Evolutionary conservation across 2,329 filamentous ascomycete genomes (phyloP), one percentile per base, ranked within the genome.

Genomic region (Coniochaeta pulveracea): DNA sequence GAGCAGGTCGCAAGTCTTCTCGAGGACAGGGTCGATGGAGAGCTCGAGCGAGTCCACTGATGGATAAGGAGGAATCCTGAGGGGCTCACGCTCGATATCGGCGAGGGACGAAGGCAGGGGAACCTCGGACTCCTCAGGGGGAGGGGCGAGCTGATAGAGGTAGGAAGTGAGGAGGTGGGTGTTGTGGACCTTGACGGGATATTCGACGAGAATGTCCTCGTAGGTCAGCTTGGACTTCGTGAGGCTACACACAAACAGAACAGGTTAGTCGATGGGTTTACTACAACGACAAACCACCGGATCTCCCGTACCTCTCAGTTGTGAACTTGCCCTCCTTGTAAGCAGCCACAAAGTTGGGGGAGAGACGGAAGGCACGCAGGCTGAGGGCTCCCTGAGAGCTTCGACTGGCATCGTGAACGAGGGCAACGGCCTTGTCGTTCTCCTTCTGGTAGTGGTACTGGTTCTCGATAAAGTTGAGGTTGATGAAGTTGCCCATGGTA

Each of bases 261-360:
- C 28, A 34, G 12, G 35, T 34, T 23, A 34, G 35, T 28, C 12
- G n/a, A 6, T 19, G 15, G 10, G 7, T 17, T 10, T n/a, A 21
- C 12, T 19, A 12, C 11, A 19, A 25, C 15, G 18, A n/a, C 3
- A 19, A 29, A 4, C 6, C 10, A n/a, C 21, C 17, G 14, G 27
- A 18, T 10, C 6, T 16, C 16, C 16, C 80, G 52, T 70, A 94
- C 88, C 73, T 86, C 57, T 98, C 91, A 2, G 86, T 89, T 23
- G 85, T 94, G 67, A 98, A 98, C 64, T 96, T 96, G 61, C 76
- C 78, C 72, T 98, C 91, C 70, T 93, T 94, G 65, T 83, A 94
- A 9, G 86, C 85, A 26, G 76, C 64, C 75, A 96, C 85, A 61
- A 98, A 96, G 43, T 71, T 69, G 26, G 75, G 69, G n/a, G 85